Percentiles rank a stretch among this genome's conserved stretches.
Evolutionary conservation across 177 flowering plant genomes (phyloP).

Genomic region (Vitis hybrid): DNA sequence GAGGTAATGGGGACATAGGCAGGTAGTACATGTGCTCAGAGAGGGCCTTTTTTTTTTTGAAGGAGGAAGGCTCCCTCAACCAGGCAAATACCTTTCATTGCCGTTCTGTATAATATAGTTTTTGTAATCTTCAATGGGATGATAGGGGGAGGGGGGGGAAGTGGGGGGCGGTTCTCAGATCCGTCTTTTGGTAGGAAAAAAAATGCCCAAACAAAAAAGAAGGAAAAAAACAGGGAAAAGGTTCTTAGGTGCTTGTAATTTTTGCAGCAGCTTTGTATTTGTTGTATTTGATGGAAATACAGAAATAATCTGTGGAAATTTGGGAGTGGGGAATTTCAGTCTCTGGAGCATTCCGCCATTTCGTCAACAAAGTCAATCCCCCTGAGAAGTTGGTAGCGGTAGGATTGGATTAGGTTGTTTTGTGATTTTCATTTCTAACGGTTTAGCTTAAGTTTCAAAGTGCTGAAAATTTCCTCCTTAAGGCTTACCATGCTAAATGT

Average conservation of each 20-base stretch:
- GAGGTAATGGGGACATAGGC: constrained; percentile 55
- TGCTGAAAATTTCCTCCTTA: too few species aligned
- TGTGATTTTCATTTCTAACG: too few species aligned
- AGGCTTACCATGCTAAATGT: too few species aligned
- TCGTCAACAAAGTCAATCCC: too few species aligned
- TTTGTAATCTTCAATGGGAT: constrained; percentile 30
- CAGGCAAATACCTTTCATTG: constrained; percentile 27
- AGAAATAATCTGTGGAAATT: constrained; percentile 38
- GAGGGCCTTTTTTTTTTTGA: constrained; percentile 5
- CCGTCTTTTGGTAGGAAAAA: constrained; percentile 22
- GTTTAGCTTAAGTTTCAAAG: too few species aligned
- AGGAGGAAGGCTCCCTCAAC: constrained; percentile 8
- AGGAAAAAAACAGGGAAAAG: too few species aligned
- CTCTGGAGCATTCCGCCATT: too few species aligned
- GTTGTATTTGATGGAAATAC: constrained; percentile 52
- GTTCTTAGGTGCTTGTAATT: constrained; percentile 43
- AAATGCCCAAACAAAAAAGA: not conserved
- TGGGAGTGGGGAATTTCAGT: constrained; percentile 4
- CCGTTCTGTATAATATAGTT: constrained; percentile 53
- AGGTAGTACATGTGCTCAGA: constrained; percentile 37
- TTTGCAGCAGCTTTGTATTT: constrained; percentile 45
- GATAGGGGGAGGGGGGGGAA: constrained; percentile 19
- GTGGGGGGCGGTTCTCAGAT: constrained; percentile 17
- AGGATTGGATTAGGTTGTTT: too few species aligned
- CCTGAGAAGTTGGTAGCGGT: too few species aligned